phyloP scores from a whole-genome alignment of 2,329 filamentous ascomycete genomes.

The Calycina marina region DNA sequence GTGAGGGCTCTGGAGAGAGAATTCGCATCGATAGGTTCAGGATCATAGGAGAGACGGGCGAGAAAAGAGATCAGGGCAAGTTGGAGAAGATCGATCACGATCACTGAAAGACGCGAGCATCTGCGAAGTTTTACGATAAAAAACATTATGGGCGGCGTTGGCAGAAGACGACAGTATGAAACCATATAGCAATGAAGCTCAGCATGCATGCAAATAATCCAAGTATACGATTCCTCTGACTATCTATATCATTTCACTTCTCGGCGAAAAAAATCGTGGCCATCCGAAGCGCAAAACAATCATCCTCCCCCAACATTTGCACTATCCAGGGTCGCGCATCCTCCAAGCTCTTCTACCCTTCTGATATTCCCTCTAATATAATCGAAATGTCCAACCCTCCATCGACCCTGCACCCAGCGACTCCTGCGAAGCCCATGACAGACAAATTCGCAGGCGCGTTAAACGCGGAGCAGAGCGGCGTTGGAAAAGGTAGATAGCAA shows the following conservation, averaged over 20 bases:
- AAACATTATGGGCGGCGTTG: neutral
- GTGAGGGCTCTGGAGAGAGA: conserved; percentile 70
- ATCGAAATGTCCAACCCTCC: conserved; percentile 39
- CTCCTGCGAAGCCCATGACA: conserved; percentile 14
- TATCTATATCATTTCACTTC: too few relatives aligned
- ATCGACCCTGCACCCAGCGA: conserved; percentile 20
- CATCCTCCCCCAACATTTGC: too few relatives aligned
- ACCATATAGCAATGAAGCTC: neutral
- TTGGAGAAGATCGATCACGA: conserved; percentile 87
- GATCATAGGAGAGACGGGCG: conserved; percentile 76
- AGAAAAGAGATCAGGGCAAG: conserved; percentile 88
- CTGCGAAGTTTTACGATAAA: too few relatives aligned
- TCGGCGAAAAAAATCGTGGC: too few relatives aligned
- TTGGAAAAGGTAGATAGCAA: conserved; percentile 51
- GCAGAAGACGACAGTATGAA: neutral
- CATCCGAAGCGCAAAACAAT: too few relatives aligned
- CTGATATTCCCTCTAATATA: too few relatives aligned
- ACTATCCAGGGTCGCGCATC: too few relatives aligned
- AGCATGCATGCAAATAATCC: neutral
- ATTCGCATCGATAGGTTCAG: conserved; percentile 67
- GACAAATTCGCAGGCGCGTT: conserved; percentile 14
- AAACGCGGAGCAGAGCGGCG: conserved; percentile 25
- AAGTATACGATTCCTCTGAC: too few relatives aligned
- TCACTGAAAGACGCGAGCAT: too few relatives aligned
- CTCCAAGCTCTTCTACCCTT: too few relatives aligned